Evolutionary conservation across 371 early-diverging fungal species (phyloP).

Genomic region (Mortierella polycephala): DNA sequence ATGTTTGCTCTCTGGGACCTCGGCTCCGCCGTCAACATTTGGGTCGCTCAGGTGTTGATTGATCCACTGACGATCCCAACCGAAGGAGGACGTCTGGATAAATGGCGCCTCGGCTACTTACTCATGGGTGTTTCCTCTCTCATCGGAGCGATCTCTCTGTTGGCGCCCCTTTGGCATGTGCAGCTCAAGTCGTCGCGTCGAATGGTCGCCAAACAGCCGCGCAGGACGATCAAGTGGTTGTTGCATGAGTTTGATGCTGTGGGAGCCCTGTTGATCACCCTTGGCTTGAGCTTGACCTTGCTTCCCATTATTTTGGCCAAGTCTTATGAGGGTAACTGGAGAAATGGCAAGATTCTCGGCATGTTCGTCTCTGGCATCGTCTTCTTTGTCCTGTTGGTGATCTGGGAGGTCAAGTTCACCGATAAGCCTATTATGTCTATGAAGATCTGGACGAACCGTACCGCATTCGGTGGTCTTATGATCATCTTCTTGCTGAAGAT

Average conservation of each 20-base stretch:
- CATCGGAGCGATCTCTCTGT: slow-evolving; percentile 45
- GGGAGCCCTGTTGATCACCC: slow-evolving; percentile 57
- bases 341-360: slow-evolving; percentile 40
- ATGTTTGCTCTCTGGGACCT: slow-evolving; percentile 47
- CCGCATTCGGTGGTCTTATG: slow-evolving; percentile 59
- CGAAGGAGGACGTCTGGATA: slow-evolving; percentile 10
- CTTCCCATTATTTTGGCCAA: slow-evolving; percentile 57
- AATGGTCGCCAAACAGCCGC: not conserved
- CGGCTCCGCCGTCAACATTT: slow-evolving; percentile 32
- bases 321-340: slow-evolving; percentile 58
- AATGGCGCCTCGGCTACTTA: slow-evolving; percentile 57
- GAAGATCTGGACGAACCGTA: slow-evolving; percentile 57
- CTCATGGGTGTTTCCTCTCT: slow-evolving; percentile 54
- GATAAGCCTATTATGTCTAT: slow-evolving; percentile 61
- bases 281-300: slow-evolving; percentile 53
- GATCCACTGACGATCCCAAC: slow-evolving; percentile 44
- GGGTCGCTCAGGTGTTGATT: slow-evolving; percentile 14
- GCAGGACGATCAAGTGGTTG: slow-evolving; percentile 40
- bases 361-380: slow-evolving; percentile 51
- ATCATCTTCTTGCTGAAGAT: slow-evolving; percentile 57
- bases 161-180: slow-evolving; percentile 50
- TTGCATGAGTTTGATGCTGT: slow-evolving; percentile 56
- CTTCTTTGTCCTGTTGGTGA: slow-evolving; percentile 38
- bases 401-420: slow-evolving; percentile 59
- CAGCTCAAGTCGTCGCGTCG: slow-evolving; percentile 43